phyloP scores from a whole-genome alignment of 352 stramenopile genomes.

The Phytophthora pistaciae region DNA sequence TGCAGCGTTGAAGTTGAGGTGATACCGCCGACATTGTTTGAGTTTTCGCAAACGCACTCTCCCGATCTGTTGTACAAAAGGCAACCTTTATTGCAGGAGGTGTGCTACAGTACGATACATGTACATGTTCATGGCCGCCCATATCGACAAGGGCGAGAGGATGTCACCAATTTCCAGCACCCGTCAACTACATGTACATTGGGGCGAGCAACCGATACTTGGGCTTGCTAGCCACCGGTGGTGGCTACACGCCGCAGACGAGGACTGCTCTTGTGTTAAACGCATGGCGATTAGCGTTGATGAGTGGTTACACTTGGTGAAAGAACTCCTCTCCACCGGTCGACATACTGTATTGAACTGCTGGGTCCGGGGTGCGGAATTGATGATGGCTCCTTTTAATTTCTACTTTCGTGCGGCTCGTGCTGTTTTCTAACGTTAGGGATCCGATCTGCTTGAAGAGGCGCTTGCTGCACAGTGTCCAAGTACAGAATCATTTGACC shows the following conservation, averaged over 20 bases:
- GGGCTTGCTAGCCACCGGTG: not conserved
- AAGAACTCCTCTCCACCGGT: not conserved
- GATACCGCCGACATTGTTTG: not conserved
- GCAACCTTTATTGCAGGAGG: no score
- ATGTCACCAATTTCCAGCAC: no score
- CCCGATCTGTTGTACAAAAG: no score
- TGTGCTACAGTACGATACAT: no score
- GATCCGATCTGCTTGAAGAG: slow-evolving; percentile 18
- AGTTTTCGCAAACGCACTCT: not conserved
- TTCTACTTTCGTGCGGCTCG: no score
- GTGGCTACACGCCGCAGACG: not conserved
- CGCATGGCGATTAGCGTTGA: slow-evolving; percentile 5
- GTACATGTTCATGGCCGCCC: no score
- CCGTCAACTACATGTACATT: no score
- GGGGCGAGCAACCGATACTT: not conserved
- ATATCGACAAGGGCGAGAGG: no score
- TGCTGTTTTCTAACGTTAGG: no score
- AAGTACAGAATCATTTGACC: not conserved
- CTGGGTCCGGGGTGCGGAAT: no score
- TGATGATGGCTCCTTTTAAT: no score
- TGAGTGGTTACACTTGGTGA: slow-evolving; percentile 22
- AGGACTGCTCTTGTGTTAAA: not conserved
- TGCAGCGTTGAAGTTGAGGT: not conserved
- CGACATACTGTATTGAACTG: not conserved
- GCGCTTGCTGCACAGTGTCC: slow-evolving; percentile 11